Evolutionary conservation across 2,329 filamentous ascomycete genomes (phyloP).

Genomic region (Fusarium ambrosium): DNA sequence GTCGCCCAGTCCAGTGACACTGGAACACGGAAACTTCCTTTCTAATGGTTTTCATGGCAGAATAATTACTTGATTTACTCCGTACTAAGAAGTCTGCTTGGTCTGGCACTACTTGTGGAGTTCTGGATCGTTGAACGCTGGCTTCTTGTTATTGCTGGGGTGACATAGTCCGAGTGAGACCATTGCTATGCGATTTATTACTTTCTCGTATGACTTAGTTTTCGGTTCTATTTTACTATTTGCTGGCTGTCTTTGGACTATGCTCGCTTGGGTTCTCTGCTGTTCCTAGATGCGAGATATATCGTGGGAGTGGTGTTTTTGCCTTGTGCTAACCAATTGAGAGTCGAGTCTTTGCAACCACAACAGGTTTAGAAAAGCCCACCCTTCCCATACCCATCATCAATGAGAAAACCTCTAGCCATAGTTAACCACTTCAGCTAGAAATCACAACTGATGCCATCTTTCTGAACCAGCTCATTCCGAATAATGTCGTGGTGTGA

Average conservation of each 20-base stretch:
- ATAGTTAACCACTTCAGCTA: background rate
- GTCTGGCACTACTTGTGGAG: background rate
- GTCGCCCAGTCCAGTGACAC: background rate
- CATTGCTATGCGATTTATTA: background rate
- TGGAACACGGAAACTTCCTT: background rate
- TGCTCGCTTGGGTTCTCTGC: background rate
- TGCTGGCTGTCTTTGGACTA: too few relatives aligned
- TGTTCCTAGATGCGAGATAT: rapidly evolving
- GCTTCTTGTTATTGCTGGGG: background rate
- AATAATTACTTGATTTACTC: background rate
- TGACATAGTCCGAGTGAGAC: background rate
- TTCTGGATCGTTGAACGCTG: background rate
- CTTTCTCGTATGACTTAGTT: background rate
- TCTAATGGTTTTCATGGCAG: background rate
- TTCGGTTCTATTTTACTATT: too few relatives aligned
- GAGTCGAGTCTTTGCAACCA: background rate
- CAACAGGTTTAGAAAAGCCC: background rate
- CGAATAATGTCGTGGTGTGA: background rate
- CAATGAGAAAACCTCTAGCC: background rate
- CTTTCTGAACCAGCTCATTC: background rate
- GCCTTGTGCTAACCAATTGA: too few relatives aligned
- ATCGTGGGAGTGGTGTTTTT: too few relatives aligned
- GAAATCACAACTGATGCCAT: background rate
- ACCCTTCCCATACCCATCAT: rapidly evolving
- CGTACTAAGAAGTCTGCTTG: background rate